These are phyloP conservation scores for Xylaria hypoxylon DNA, from an alignment of 2,329 filamentous ascomycete species.

Conservation along the genomic window DNA sequence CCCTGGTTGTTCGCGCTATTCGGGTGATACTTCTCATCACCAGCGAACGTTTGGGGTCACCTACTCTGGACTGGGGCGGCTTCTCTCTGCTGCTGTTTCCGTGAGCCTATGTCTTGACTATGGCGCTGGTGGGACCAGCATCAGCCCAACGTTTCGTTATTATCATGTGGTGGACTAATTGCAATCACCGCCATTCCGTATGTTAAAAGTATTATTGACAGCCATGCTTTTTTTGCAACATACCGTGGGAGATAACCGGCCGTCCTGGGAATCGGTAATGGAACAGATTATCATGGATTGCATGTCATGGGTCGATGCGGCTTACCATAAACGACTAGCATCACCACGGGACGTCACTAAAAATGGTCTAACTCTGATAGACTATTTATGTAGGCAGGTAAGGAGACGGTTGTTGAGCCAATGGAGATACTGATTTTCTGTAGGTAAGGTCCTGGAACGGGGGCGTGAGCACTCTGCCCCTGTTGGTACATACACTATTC, in stretches of 20 bases:
- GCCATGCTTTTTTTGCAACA: not conserved
- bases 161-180: constrained; percentile 13
- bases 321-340: constrained; percentile 4
- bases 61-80: constrained; percentile 22
- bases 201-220: not conserved
- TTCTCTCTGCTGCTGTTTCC: constrained; percentile 30
- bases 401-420: not conserved
- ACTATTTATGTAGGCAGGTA: not conserved
- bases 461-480: too few species aligned
- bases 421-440: too few species aligned
- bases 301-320: not conserved
- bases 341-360: constrained; percentile 7
- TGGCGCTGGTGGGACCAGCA: constrained; percentile 32
- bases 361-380: not conserved
- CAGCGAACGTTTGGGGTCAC: constrained; percentile 5
- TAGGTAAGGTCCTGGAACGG: too few species aligned
- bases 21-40: not conserved
- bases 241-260: too few species aligned
- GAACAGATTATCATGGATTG: not conserved
- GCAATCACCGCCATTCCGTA: constrained; percentile 20
- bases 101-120: constrained; percentile 16
- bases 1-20: constrained; percentile 10
- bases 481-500: not conserved
- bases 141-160: constrained; percentile 30
- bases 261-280: too few species aligned